A percentile compares a stretch with the other conserved stretches of the same genome.
Conservation (phyloP, 164 flowering plant genomes). For the Sextonia rubra region DNA sequence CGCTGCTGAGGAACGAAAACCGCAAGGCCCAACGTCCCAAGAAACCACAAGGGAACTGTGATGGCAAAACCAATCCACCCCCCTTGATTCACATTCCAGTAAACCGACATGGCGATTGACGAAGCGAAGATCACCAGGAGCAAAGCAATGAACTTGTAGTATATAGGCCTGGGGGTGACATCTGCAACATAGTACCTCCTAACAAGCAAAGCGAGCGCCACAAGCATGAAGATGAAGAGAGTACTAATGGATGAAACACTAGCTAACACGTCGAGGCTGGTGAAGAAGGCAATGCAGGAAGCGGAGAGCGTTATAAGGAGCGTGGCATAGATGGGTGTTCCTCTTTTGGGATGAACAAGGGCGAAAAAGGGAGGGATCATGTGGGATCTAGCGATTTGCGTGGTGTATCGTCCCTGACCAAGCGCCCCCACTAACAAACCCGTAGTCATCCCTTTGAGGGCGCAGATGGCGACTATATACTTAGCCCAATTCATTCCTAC, state of each 20-base stretch:
- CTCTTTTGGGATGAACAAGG: constrained; percentile 66
- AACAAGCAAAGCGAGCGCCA: constrained; percentile 73
- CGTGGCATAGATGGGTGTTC: constrained; percentile 73
- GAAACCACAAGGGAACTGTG: constrained; percentile 43
- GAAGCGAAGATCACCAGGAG: constrained; percentile 40
- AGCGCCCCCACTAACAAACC: constrained; percentile 65
- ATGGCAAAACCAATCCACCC: constrained; percentile 63
- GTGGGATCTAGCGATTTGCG: constrained; percentile 81
- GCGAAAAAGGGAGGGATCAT: constrained; percentile 90
- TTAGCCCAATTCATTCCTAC: constrained; percentile 83
- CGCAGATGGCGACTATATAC: constrained; percentile 58
- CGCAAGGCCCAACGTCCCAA: constrained; percentile 50
- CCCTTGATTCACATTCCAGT: constrained; percentile 30
- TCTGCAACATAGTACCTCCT: constrained; percentile 63
- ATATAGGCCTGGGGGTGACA: constrained; percentile 30
- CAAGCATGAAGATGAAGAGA: constrained; percentile 72
- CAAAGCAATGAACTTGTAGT: constrained; percentile 34
- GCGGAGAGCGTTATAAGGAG: constrained; percentile 41
- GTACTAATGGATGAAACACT: constrained; percentile 65
- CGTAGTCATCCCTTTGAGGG: constrained; percentile 80
- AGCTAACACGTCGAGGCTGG: constrained; percentile 73
- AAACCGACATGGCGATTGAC: constrained; percentile 38
- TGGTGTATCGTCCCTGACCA: constrained; percentile 78
- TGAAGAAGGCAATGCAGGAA: constrained; percentile 46
- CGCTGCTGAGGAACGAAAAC: constrained; percentile 40